Percentiles rank a stretch among this genome's conserved stretches.
phyloP scores from a whole-genome alignment of 169 alveolate genomes.

The Plasmodium blacklocki region DNA sequence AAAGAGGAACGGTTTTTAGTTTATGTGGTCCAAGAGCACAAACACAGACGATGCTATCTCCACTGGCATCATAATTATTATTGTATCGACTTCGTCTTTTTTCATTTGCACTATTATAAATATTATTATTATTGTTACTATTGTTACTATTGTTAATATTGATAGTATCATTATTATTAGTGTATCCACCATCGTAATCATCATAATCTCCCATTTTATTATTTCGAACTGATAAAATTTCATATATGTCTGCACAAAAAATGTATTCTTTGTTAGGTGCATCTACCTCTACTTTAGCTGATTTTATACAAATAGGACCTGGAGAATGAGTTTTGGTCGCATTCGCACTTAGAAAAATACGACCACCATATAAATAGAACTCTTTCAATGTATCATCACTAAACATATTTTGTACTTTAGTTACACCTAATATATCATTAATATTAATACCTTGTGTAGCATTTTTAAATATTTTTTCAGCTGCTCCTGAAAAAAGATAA shows the following conservation, averaged over 20 bases:
- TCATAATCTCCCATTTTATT: slow-evolving; percentile 8
- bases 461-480: slow-evolving; percentile 67
- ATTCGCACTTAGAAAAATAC: slow-evolving; percentile 77
- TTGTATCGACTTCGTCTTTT: not conserved
- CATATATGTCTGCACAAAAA: slow-evolving; percentile 70
- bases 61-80: slow-evolving; percentile 27
- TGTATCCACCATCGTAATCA: not conserved
- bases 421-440: slow-evolving; percentile 66
- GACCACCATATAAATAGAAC: slow-evolving; percentile 80
- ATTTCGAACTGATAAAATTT: slow-evolving; percentile 32
- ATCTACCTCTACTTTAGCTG: slow-evolving; percentile 46
- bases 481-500: slow-evolving; percentile 58
- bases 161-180: not conserved
- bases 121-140: not conserved
- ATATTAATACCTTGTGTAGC: slow-evolving; percentile 72
- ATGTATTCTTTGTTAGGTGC: slow-evolving; percentile 60
- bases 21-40: slow-evolving; percentile 80
- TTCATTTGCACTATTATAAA: not conserved
- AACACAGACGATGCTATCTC: slow-evolving; percentile 77
- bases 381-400: slow-evolving; percentile 75
- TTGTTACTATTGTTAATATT: not conserved
- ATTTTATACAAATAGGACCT: slow-evolving; percentile 77
- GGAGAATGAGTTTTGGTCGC: slow-evolving; percentile 81
- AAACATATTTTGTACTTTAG: slow-evolving; percentile 78
- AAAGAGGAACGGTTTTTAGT: slow-evolving; percentile 63